A percentile compares a stretch with the other conserved stretches of the same genome.
Evolutionary conservation across 192 early-diverging fungal species (phyloP).

Genomic region (Podochytrium sp.): DNA sequence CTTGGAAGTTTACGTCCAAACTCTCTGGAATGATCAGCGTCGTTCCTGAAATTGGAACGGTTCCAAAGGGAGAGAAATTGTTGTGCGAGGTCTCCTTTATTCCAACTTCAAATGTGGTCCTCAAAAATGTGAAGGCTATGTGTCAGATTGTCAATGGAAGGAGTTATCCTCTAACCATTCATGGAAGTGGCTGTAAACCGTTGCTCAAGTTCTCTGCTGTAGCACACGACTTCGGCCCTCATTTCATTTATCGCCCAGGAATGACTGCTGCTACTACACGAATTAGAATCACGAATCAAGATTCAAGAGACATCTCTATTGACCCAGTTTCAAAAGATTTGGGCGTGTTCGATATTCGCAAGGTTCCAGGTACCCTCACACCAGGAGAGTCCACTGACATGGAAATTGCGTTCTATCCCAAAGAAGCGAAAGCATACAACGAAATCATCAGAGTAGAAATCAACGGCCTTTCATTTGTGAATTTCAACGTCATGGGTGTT

Average conservation of each 20-base stretch:
- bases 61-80: constrained; percentile 54
- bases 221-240: constrained; percentile 54
- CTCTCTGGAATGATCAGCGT: constrained; percentile 36
- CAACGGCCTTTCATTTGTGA: constrained; percentile 52
- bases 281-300: constrained; percentile 55
- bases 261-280: constrained; percentile 39
- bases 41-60: constrained; percentile 56
- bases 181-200: constrained; percentile 50
- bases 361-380: constrained; percentile 33
- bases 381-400: constrained; percentile 48
- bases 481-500: constrained; percentile 48
- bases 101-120: constrained; percentile 29
- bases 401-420: constrained; percentile 54
- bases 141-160: constrained; percentile 62
- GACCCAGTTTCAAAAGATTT: constrained; percentile 41
- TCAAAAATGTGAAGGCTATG: constrained; percentile 50
- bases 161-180: constrained; percentile 49
- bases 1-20: constrained; percentile 49
- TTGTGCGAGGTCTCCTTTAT: constrained; percentile 53
- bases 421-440: constrained; percentile 43
- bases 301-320: constrained; percentile 52
- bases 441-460: constrained; percentile 60
- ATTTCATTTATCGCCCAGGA: constrained; percentile 53
- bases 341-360: constrained; percentile 46
- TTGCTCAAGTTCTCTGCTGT: constrained; percentile 45